Evolutionary conservation across 805 yeast species (phyloP), one percentile per base, ranked within the genome.

Genomic region (Candida rishiriensis): DNA sequence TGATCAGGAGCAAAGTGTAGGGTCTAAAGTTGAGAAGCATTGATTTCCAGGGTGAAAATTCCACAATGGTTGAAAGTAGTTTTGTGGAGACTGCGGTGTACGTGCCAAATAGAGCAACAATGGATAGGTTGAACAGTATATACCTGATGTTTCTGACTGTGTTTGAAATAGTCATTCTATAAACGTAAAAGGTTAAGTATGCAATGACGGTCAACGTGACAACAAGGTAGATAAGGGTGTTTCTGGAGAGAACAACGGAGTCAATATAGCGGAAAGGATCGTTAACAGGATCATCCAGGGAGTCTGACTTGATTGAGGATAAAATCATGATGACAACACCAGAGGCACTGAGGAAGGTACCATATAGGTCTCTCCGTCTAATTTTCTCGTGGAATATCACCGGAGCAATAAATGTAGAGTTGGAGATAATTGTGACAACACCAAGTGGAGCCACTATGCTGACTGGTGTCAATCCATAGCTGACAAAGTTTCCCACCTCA

Each of bases 371-470:
- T 33, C 64, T 53, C 10, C 37, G 21, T 11, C 64, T 49, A 12
- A 71, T 57, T 4, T 54, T 55, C 47, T 71, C 75, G 41, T 70
- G 64, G 50, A 73, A 75, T 17, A 73, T 48, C 1, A 74, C 57
- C 0, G 79, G 79, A 0, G 79, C 79, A 17, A 75, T 63, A 32
- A 59, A 50, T 1, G 73, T 62, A 42, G 73, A 65, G 48, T 75
- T 75, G 3, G 78, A 66, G 1, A 75, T 61, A 16, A 72, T 63
- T 1, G 79, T 73, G 32, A 73, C 71, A 1, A 75, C 77, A 4
- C 79, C 79, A 29, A 75, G 47, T 0, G 79, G 77, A 4, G 76
- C 69, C 14, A 75, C 76, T 3, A 72, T 60, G 10, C 72, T 65
- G 5, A 73, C 73, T 0, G 76, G 76, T 0, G 75, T 71, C 36